Evolutionary conservation across 306 rosid genomes (phyloP).

Genomic region (Gastrolobium bilobum): DNA sequence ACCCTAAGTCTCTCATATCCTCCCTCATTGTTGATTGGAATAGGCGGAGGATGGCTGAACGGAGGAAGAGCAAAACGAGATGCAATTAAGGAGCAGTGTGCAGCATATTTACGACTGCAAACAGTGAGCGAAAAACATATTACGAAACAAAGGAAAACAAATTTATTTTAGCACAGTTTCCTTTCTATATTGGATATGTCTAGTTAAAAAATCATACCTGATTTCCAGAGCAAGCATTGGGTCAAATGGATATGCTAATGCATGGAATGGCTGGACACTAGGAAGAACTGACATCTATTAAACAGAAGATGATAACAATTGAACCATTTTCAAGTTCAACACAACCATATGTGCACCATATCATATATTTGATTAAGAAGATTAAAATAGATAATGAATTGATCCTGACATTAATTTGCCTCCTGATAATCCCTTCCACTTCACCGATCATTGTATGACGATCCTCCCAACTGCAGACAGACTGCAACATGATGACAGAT

Average conservation of each 20-base stretch:
- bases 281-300: conserved; percentile 96
- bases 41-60: conserved; percentile 78
- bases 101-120: conserved; percentile 86
- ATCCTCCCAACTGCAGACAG: conserved; percentile 98
- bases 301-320: conserved; percentile 23
- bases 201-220: conserved; percentile 58
- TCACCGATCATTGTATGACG: conserved; percentile 90
- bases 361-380: conserved; percentile 13
- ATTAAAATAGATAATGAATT: neutral
- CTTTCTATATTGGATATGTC: neutral
- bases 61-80: conserved; percentile 86
- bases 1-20: conserved; percentile 79
- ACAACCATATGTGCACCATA: conserved; percentile 21
- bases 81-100: conserved; percentile 91
- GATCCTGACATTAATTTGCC: conserved; percentile 87
- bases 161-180: neutral
- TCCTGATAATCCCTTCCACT: conserved; percentile 92
- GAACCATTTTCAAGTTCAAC: conserved; percentile 7
- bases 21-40: conserved; percentile 73
- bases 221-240: conserved; percentile 94
- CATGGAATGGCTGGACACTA: conserved; percentile 99
- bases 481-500: conserved; percentile 58
- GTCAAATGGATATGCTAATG: conserved; percentile 97
- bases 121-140: conserved; percentile 37
- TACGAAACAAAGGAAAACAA: neutral